Base-by-base conservation (phyloP, 1,284 basidiomycete genomes). In the Cryptococcus sp. region DNA sequence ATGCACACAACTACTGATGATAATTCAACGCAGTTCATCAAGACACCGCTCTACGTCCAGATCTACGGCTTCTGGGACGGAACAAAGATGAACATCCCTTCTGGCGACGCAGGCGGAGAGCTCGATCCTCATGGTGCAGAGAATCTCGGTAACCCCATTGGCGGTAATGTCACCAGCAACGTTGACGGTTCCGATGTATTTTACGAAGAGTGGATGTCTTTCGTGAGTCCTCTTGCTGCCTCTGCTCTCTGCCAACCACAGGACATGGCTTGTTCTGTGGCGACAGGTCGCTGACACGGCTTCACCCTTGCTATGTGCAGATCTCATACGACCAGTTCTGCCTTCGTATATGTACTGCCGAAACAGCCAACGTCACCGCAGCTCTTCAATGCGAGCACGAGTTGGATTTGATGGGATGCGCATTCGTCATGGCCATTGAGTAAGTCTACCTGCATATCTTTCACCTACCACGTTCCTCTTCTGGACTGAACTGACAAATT, bases 181-280 rank as follows among this genome's bases (percentile, higher is more conserved):
- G 77, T 75, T 60, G 73, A 72, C 11, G 81, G 81, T 25, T 45
- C 65, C 26, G 81, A 82, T 54, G 79, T 80, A 39, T 79, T 78
- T 65, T 82, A 82, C 78, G 73, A 81, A 70, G 80, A 82, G 69
- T 82, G 81, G 81, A 81, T 77, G 75, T 70, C 67, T 16, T 76
- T 76, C 52, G 70, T 73, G 61, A 63, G 66, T 62, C 19, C 22
- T 1, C 40, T 19, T 11, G 38, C 47, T 54, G 1, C 45, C 39
- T 44, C 41, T 44, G 8, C 7, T 4, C 11, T 16, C 17, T 5
- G 10, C 17, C 41, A 13, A 17, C 19, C 2, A 51, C 37, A 41
- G 39, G 38, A 43, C 22, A 15, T 34, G 13, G 29, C 8, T 13
- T 34, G 29, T 34, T 2, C 8, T 10, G 29, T 2, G 8, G 29